phyloP scores from a whole-genome alignment of 1,139 yeast genomes.

The Diutina siamensis region DNA sequence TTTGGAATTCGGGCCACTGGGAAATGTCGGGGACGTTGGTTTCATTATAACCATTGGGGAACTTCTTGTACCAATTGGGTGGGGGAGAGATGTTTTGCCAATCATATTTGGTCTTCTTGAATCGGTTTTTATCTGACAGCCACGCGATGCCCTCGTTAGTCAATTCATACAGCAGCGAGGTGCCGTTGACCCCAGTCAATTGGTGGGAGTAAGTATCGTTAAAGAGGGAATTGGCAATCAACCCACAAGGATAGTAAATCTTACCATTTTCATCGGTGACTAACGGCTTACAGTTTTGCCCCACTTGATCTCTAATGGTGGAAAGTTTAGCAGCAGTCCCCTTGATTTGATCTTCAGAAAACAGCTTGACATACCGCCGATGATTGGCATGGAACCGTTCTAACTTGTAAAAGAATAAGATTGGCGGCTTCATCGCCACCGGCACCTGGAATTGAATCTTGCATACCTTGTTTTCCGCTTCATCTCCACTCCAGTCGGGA shows the following conservation, averaged over 20 bases:
- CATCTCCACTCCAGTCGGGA: slow-evolving; percentile 31
- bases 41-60: slow-evolving; percentile 83
- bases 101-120: slow-evolving; percentile 66
- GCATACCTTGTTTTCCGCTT: slow-evolving; percentile 57
- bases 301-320: slow-evolving; percentile 53
- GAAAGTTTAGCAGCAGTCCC: slow-evolving; percentile 54
- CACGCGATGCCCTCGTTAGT: slow-evolving; percentile 73
- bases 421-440: slow-evolving; percentile 58
- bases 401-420: slow-evolving; percentile 69
- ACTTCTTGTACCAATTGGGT: slow-evolving; percentile 80
- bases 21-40: slow-evolving; percentile 76
- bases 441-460: slow-evolving; percentile 73
- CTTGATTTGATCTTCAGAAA: slow-evolving; percentile 78
- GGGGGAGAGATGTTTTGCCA: slow-evolving; percentile 80
- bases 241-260: slow-evolving; percentile 83
- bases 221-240: slow-evolving; percentile 86
- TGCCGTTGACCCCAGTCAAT: slow-evolving; percentile 38
- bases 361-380: slow-evolving; percentile 84
- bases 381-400: slow-evolving; percentile 87
- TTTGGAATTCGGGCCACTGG: slow-evolving; percentile 75
- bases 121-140: slow-evolving; percentile 69
- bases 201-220: slow-evolving; percentile 65
- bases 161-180: slow-evolving; percentile 43
- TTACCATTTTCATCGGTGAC: slow-evolving; percentile 42
- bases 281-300: slow-evolving; percentile 85